Base-by-base conservation (phyloP, 306 rosid species). In the Leucaena leucocephala region DNA sequence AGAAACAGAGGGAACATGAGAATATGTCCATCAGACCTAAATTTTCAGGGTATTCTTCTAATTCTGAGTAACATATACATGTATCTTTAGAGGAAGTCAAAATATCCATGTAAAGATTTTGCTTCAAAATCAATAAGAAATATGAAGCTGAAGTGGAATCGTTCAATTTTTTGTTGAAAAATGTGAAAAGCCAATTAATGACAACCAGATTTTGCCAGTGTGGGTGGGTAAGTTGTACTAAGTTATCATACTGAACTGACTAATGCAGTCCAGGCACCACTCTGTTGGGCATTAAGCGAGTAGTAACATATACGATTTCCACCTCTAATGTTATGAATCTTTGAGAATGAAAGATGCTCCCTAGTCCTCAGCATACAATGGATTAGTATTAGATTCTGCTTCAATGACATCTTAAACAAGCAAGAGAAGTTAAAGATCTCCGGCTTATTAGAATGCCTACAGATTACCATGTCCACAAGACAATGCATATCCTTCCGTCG, bases 381-480 rank as follows among this genome's bases (percentile, higher is more conserved):
- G 40, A 43, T 34, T 54, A 4, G 78, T 43, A 36, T 40, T 59
- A 63, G 15, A 44, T 4, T 66, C 19, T 19, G 39, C 52, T 78
- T 61, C 61, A 46, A 59, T 17, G 68, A 54, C 67, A 38, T 44
- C 12, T 3, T 13, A 27, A 17, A 58, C 40, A 69, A 42, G 33
- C 59, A 52, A 72, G 49, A 72, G 45, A 50, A 49, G 34, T 22
- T 5, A 6, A 69, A 45, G 13, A 27, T 13, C 34, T 13, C 67
- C 67, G 33, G 12, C 40, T 59, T 8, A 59, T 38, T 13, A 72
- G 14, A 71, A 74, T 64, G 98, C 39, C 54, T 7, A 4, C 52
- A 13, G 16, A 46, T 88, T 10, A 90, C 97, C 5, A 46, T 13
- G 52, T 45, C 50, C 72, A 67, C 57, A 58, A 40, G 43, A 58